These are phyloP conservation scores for Phycomyces nitens DNA, from an alignment of 192 early-diverging fungal genomes.

Conservation along the genomic window DNA sequence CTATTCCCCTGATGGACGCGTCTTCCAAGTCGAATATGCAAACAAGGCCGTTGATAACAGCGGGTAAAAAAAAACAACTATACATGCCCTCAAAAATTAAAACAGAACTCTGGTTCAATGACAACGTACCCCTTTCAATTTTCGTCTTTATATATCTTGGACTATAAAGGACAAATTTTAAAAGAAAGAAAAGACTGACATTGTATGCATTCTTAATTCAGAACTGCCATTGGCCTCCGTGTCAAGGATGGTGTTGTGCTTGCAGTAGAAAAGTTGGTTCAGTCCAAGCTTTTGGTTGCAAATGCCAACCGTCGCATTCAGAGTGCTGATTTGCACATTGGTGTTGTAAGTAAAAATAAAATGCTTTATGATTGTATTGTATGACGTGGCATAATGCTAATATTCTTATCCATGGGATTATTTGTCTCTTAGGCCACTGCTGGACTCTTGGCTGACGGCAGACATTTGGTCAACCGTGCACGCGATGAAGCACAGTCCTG, in stretches of 20 bases:
- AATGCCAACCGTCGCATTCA: conserved; percentile 91
- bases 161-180: too few species aligned
- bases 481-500: conserved; percentile 90
- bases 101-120: not conserved
- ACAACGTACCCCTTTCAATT: too few species aligned
- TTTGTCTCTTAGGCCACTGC: conserved; percentile 66
- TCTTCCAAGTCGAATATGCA: conserved; percentile 99
- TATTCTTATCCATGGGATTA: conserved; percentile 3
- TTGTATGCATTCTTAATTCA: too few species aligned
- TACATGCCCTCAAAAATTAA: not conserved
- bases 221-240: conserved; percentile 91
- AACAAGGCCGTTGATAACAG: conserved; percentile 97
- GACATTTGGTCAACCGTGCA: conserved; percentile 84
- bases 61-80: conserved; percentile 56
- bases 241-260: conserved; percentile 95
- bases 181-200: too few species aligned
- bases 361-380: not conserved
- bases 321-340: conserved; percentile 89
- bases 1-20: conserved; percentile 97
- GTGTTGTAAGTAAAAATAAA: conserved; percentile 66
- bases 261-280: conserved; percentile 93
- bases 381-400: not conserved
- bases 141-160: too few species aligned
- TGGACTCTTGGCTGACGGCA: conserved; percentile 89
- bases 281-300: conserved; percentile 91